Evolutionary conservation across 139 green algal genomes (phyloP).

Genomic region (Haematococcus sp.): DNA sequence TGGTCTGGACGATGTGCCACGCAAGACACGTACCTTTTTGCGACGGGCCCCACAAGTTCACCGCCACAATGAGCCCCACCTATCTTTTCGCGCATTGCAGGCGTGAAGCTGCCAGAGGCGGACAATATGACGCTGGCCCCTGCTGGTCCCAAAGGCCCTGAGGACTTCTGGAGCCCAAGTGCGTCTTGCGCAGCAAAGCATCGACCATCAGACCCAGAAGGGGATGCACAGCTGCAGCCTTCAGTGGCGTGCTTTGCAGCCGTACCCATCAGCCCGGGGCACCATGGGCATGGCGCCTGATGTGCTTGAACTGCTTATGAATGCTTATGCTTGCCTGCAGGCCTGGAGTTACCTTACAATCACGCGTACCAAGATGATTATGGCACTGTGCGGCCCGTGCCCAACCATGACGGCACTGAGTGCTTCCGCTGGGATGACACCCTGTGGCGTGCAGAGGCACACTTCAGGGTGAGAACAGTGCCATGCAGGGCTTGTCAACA

Average conservation of each 20-base stretch:
- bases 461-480: constrained; percentile 80
- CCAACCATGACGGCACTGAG: constrained; percentile 85
- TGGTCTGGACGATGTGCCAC: not conserved
- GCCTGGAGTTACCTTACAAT: constrained; percentile 41
- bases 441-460: constrained; percentile 78
- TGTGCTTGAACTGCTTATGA: too few species aligned
- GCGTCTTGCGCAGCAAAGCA: not conserved
- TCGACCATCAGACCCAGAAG: too few species aligned
- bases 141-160: not conserved
- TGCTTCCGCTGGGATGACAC: constrained; percentile 89
- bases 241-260: too few species aligned
- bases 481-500: too few species aligned
- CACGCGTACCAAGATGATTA: constrained; percentile 47
- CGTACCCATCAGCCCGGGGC: too few species aligned
- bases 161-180: not conserved
- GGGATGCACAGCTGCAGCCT: too few species aligned
- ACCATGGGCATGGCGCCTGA: too few species aligned
- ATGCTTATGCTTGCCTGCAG: too few species aligned
- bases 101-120: not conserved
- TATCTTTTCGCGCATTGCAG: not conserved
- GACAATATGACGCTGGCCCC: not conserved
- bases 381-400: constrained; percentile 44
- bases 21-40: not conserved
- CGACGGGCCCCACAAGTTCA: not conserved
- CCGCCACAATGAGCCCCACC: not conserved